These are phyloP conservation scores for Biscogniauxia mediterranea DNA, from an alignment of 2,329 filamentous ascomycete species.

Conservation along the genomic window DNA sequence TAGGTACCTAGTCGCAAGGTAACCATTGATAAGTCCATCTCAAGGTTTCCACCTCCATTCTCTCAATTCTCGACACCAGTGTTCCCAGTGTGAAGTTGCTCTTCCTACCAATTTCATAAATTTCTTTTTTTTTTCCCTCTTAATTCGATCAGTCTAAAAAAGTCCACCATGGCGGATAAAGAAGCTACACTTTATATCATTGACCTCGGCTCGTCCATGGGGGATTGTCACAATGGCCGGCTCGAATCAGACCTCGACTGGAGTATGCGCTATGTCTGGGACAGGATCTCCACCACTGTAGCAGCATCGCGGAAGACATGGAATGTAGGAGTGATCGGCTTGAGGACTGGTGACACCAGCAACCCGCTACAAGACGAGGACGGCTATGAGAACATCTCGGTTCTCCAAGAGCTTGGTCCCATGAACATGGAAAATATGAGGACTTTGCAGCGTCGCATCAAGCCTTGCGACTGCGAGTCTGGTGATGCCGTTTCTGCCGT, in stretches of 20 bases:
- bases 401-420: slow-evolving; percentile 66
- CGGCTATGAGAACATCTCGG: slow-evolving; percentile 77
- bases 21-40: neutral
- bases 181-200: slow-evolving; percentile 91
- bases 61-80: too few species aligned
- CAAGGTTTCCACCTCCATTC: too few species aligned
- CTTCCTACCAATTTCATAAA: too few species aligned
- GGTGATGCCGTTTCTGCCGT: slow-evolving; percentile 89
- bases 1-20: neutral
- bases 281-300: slow-evolving; percentile 78
- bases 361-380: slow-evolving; percentile 68
- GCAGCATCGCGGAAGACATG: slow-evolving; percentile 67
- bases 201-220: slow-evolving; percentile 87
- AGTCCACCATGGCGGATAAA: slow-evolving; percentile 75
- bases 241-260: slow-evolving; percentile 81
- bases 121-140: slow-evolving; percentile 1
- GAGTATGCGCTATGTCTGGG: slow-evolving; percentile 90
- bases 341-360: slow-evolving; percentile 74
- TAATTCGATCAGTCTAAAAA: slow-evolving; percentile 1
- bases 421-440: slow-evolving; percentile 68
- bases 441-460: slow-evolving; percentile 60
- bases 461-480: slow-evolving; percentile 62
- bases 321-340: slow-evolving; percentile 74
- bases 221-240: slow-evolving; percentile 66
- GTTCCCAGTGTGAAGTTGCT: too few species aligned